Evolutionary conservation across 768 basidiomycete species (phyloP).

Genomic region (Suillus ampliporus): DNA sequence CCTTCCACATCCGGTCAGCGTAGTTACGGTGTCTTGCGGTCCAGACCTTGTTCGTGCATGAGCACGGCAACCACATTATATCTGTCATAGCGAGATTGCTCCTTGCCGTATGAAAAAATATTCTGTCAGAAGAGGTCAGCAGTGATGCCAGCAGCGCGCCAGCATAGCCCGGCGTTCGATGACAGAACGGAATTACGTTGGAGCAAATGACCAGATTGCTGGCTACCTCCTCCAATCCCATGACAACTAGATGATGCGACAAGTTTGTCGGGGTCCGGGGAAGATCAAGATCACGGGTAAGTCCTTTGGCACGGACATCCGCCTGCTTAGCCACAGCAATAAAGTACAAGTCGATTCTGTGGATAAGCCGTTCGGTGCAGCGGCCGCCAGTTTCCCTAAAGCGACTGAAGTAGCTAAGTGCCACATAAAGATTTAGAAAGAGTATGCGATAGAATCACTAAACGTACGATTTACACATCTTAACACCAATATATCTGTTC

Average conservation of each 20-base stretch:
- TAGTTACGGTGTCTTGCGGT: slow-evolving; percentile 65
- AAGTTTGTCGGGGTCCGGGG: slow-evolving; percentile 61
- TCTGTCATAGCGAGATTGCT: slow-evolving; percentile 70
- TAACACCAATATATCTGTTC: slow-evolving; percentile 28
- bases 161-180: background rate
- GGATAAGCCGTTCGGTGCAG: no score
- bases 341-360: no score
- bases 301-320: no score
- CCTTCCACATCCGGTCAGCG: slow-evolving; percentile 64
- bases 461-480: no score
- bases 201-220: slow-evolving; percentile 58
- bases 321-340: no score
- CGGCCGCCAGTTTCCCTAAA: no score
- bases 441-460: no score
- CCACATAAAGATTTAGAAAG: no score
- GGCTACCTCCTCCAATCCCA: slow-evolving; percentile 48
- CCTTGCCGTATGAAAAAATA: slow-evolving; percentile 77
- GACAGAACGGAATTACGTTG: slow-evolving; percentile 37
- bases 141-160: slow-evolving; percentile 8
- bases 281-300: slow-evolving; percentile 52
- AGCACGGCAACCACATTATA: slow-evolving; percentile 76
- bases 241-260: slow-evolving; percentile 54
- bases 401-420: no score
- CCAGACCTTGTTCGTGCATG: slow-evolving; percentile 62
- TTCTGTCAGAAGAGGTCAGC: slow-evolving; percentile 60